phyloP scores from a whole-genome alignment of 805 yeast genomes.

The Hyphopichia homilentoma region DNA sequence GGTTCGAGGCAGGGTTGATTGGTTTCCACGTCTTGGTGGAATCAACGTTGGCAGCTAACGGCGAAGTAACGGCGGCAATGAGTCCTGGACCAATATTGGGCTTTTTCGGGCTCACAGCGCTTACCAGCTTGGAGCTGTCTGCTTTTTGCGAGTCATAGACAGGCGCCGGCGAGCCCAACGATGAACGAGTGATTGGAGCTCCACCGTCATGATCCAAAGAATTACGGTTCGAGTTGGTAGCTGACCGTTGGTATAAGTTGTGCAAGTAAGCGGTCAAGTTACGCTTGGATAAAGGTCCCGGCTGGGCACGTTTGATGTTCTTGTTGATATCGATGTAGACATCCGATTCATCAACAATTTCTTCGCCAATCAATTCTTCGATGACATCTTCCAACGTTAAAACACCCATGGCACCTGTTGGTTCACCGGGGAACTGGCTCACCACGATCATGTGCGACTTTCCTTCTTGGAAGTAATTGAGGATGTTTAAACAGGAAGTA shows the following conservation, averaged over 20 bases:
- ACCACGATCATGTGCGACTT: slow-evolving; percentile 97
- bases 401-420: slow-evolving; percentile 85
- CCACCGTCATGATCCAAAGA: slow-evolving; percentile 32
- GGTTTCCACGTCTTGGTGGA: slow-evolving; percentile 41
- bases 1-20: slow-evolving; percentile 66
- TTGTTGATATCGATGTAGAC: slow-evolving; percentile 89
- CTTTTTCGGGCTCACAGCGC: not conserved
- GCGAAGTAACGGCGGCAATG: slow-evolving; percentile 5
- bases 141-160: not conserved
- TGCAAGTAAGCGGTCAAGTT: slow-evolving; percentile 69
- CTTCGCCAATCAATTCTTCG: slow-evolving; percentile 96
- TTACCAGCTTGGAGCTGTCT: slow-evolving; percentile 1
- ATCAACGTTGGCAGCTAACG: slow-evolving; percentile 9
- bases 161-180: not conserved
- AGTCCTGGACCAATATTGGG: slow-evolving; percentile 5
- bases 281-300: slow-evolving; percentile 71
- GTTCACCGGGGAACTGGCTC: slow-evolving; percentile 77
- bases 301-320: slow-evolving; percentile 72
- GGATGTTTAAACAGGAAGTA: slow-evolving; percentile 88
- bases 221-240: slow-evolving; percentile 35
- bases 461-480: slow-evolving; percentile 96
- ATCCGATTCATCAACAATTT: slow-evolving; percentile 93
- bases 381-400: slow-evolving; percentile 95
- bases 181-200: not conserved
- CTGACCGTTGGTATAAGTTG: slow-evolving; percentile 45